Conservation (phyloP, 2,329 filamentous ascomycete species). For the Neopestalotiopsis rosae region DNA sequence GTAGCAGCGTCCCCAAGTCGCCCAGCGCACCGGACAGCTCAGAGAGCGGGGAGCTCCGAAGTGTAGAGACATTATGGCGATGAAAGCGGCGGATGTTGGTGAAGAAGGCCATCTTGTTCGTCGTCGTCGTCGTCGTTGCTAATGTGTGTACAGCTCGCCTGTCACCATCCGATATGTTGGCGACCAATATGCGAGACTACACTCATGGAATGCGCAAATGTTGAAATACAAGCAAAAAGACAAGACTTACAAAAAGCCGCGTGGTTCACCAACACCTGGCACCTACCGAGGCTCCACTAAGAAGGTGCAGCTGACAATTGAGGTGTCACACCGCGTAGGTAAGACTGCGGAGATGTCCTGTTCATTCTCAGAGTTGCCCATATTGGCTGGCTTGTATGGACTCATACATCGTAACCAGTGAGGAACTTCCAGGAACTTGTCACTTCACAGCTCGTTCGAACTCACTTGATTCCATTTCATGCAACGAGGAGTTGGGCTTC, state of each 20-base stretch:
- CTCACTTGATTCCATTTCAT: too few relatives aligned
- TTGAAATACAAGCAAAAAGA: background rate
- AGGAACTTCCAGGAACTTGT: background rate
- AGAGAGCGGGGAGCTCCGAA: slow-evolving; percentile 55
- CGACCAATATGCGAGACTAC: background rate
- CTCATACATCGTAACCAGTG: background rate
- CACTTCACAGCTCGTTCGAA: too few relatives aligned
- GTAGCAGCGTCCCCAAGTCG: slow-evolving; percentile 75
- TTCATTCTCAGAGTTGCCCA: background rate
- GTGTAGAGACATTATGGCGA: slow-evolving; percentile 54
- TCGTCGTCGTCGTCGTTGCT: background rate
- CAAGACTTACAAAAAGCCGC: slow-evolving; percentile 4
- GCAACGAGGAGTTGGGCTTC: too few relatives aligned
- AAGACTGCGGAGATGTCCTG: background rate
- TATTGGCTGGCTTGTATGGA: background rate
- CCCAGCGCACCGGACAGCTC: slow-evolving; percentile 88
- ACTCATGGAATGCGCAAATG: background rate
- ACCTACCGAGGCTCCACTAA: slow-evolving; percentile 7
- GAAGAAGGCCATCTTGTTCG: slow-evolving; percentile 29
- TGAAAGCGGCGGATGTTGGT: slow-evolving; percentile 40
- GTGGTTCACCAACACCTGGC: background rate
- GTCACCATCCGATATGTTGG: background rate
- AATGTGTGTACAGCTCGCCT: background rate
- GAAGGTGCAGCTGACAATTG: background rate
- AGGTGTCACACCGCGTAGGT: slow-evolving; percentile 2